Evolutionary conservation across 192 early-diverging fungal genomes (phyloP).

Genomic region (Entomortierella beljakovae): DNA sequence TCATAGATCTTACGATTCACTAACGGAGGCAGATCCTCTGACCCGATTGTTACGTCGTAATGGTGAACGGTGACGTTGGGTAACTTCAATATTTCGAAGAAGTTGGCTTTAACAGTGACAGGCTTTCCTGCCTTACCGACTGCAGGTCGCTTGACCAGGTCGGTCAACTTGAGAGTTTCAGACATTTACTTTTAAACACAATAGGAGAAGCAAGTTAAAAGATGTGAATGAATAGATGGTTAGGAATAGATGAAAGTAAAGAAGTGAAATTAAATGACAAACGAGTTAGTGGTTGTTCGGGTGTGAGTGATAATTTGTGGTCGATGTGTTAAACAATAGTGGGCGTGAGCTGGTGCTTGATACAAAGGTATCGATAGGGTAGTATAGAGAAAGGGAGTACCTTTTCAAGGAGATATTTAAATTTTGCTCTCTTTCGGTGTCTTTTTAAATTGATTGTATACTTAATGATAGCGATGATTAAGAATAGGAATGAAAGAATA

Average conservation of each 20-base stretch:
- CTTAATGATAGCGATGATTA: too few relatives aligned
- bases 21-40: conserved; percentile 76
- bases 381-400: too few relatives aligned
- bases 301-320: background rate
- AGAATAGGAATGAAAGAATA: too few relatives aligned
- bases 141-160: conserved; percentile 58
- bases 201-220: background rate
- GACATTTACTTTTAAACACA: conserved; percentile 17
- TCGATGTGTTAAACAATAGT: too few relatives aligned
- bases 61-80: conserved; percentile 79
- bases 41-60: conserved; percentile 83
- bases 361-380: too few relatives aligned
- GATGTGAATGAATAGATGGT: background rate
- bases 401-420: too few relatives aligned
- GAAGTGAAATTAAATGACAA: background rate
- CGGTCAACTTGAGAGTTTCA: conserved; percentile 34
- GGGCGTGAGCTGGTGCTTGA: too few relatives aligned
- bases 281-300: background rate
- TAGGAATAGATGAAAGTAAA: background rate
- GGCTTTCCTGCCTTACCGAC: conserved; percentile 58
- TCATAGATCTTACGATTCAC: conserved; percentile 79
- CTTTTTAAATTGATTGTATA: too few relatives aligned
- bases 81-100: conserved; percentile 80
- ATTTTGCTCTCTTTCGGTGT: too few relatives aligned
- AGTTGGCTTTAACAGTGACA: conserved; percentile 71